Evolutionary conservation across 768 basidiomycete species (phyloP).

Genomic region (Termitomyces heimii): DNA sequence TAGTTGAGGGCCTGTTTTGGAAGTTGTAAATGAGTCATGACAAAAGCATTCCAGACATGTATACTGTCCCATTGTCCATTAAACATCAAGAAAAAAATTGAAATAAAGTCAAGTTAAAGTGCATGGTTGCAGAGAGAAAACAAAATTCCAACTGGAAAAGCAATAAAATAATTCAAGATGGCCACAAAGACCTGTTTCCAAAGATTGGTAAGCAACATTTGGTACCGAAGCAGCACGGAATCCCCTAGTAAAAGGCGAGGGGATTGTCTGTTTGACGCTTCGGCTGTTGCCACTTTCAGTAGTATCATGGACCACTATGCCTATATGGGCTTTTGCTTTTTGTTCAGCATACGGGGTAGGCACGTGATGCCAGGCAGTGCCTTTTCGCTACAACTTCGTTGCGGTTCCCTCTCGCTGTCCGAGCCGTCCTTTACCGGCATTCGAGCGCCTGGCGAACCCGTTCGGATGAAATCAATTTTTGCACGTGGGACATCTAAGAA

Average conservation of each 20-base stretch:
- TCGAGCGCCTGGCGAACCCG: not conserved
- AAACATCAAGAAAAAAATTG: no score
- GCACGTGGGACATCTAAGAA: not conserved
- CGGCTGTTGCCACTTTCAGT: slow-evolving; percentile 30
- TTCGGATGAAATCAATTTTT: not conserved
- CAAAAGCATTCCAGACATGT: no score
- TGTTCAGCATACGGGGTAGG: slow-evolving; percentile 29
- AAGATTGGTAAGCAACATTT: slow-evolving; percentile 40
- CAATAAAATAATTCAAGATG: not conserved
- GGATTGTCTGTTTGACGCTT: slow-evolving; percentile 46
- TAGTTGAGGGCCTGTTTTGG: no score
- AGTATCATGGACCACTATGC: not conserved
- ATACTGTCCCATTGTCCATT: no score
- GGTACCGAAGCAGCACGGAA: slow-evolving; percentile 39
- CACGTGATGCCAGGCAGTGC: slow-evolving; percentile 27
- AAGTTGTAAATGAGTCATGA: no score
- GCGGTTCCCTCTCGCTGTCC: not conserved
- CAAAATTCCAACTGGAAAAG: no score
- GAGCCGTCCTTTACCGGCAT: not conserved
- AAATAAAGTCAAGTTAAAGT: no score
- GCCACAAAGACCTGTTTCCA: slow-evolving; percentile 32
- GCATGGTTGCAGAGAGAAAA: no score
- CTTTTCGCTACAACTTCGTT: no score
- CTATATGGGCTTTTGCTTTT: slow-evolving; percentile 27
- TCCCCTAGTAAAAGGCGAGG: slow-evolving; percentile 55